These are phyloP conservation scores for Cyberlindnera mrakii DNA, from an alignment of 805 yeast species.

Conservation along the genomic window DNA sequence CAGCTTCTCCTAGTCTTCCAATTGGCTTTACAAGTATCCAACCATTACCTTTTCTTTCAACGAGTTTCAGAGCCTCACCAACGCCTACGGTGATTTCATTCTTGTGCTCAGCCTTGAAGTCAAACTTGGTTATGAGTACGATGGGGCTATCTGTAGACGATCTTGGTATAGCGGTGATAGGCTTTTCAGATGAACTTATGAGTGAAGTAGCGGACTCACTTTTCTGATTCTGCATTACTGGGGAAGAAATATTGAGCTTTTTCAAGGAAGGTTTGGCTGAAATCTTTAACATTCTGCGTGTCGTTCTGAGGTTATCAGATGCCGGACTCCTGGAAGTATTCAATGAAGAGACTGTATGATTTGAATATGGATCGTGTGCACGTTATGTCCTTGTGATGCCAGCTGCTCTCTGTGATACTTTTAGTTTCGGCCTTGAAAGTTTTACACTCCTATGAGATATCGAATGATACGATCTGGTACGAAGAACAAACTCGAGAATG, in stretches of 20 bases:
- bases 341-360: too few relatives aligned
- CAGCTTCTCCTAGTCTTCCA: conserved; percentile 38
- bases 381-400: too few relatives aligned
- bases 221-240: too few relatives aligned
- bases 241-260: too few relatives aligned
- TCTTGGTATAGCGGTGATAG: background rate
- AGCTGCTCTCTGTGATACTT: too few relatives aligned
- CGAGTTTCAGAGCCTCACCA: conserved; percentile 47
- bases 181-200: background rate
- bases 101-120: conserved; percentile 36
- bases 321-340: too few relatives aligned
- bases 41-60: conserved; percentile 43
- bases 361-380: too few relatives aligned
- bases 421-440: too few relatives aligned
- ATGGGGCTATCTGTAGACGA: conserved; percentile 3
- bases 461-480: too few relatives aligned
- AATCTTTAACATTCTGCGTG: conserved; percentile 7
- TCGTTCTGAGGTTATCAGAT: background rate
- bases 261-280: background rate
- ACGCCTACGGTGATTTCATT: conserved; percentile 40
- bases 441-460: too few relatives aligned
- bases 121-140: conserved; percentile 40
- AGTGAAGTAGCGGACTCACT: too few relatives aligned
- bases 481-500: too few relatives aligned
- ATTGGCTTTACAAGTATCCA: conserved; percentile 54